Evolutionary conservation across 164 flowering plant genomes (phyloP), one percentile per base, ranked within the genome.

Genomic region (Sextonia rubra): DNA sequence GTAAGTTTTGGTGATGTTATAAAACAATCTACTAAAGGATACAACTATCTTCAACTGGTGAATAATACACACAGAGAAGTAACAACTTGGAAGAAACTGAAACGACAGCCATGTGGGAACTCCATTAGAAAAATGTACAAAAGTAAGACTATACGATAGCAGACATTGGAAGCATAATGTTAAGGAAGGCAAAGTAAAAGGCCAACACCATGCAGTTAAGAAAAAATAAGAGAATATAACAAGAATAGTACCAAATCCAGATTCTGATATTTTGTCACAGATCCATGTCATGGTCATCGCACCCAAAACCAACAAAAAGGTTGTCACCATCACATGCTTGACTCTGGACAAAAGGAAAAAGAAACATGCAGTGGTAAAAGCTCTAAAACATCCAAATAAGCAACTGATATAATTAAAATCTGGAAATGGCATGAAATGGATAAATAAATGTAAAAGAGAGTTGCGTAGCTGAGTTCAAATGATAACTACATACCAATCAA

Each of bases 251-350:
- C 99, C 99, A 80, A 96, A 96, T 79, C 99, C 98, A 79, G 97
- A 83, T 75, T 96, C 98, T 70, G 98, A 71, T 74, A 96, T 91
- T 73, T 86, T 89, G 73, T 96, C 98, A 81, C 97, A 92, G 60
- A 96, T 93, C 99, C 99, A 93, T 73, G 91, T 80, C 80, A 86
- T 88, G 66, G 91, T 84, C 98, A 93, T 92, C 47, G 99, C 99
- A 78, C 99, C 98, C 76, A 86, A 85, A 23, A 92, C 95, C 84
- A 93, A 76, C 47, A 88, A 77, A 47, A 84, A 64, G 27, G 89
- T 74, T 25, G 97, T 92, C 77, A 93, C 77, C 86, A 90, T 82
- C 80, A 96, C 97, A 83, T 96, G 98, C 83, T 86, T 91, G 68
- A 83, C 85, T 83, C 99, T 96, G 89, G 69, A 37, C 44, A 81